Percentiles rank a stretch among this genome's conserved stretches.
These are phyloP conservation scores for Carex scoparia DNA, from an alignment of 176 grass and related monocot species.

Conservation along the genomic window DNA sequence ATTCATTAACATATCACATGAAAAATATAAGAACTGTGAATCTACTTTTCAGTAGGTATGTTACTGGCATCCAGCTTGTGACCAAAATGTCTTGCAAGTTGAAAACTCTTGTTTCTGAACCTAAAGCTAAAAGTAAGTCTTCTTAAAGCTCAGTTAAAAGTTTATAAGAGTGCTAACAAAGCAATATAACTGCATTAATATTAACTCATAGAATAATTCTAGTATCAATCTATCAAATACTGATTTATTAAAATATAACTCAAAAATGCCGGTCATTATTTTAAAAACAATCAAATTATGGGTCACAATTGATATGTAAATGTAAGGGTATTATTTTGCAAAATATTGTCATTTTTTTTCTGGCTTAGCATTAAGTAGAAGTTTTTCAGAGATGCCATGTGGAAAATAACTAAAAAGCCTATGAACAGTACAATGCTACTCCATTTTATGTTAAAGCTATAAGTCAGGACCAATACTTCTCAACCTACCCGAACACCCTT, in stretches of 20 bases:
- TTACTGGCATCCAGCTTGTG: background rate
- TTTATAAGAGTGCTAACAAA: background rate
- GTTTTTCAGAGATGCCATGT: background rate
- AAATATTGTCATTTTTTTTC: background rate
- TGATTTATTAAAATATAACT: background rate
- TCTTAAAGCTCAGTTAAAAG: background rate
- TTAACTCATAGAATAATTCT: background rate
- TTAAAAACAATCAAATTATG: background rate
- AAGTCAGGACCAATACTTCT: background rate
- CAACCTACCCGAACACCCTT: background rate
- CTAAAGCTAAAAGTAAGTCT: background rate
- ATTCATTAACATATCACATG: slow-evolving; percentile 1
- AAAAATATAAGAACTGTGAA: background rate
- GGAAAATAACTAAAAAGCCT: background rate
- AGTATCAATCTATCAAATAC: background rate
- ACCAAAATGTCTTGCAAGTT: background rate
- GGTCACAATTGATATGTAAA: background rate
- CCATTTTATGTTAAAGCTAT: background rate
- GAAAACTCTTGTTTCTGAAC: background rate
- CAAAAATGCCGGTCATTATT: background rate
- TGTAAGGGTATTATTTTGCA: background rate
- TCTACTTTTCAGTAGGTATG: background rate
- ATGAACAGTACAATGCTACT: background rate
- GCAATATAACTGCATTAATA: background rate
- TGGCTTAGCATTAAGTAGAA: background rate